Evolutionary conservation across 2,329 filamentous ascomycete genomes (phyloP).

Genomic region (Hymenoscyphus scutula): DNA sequence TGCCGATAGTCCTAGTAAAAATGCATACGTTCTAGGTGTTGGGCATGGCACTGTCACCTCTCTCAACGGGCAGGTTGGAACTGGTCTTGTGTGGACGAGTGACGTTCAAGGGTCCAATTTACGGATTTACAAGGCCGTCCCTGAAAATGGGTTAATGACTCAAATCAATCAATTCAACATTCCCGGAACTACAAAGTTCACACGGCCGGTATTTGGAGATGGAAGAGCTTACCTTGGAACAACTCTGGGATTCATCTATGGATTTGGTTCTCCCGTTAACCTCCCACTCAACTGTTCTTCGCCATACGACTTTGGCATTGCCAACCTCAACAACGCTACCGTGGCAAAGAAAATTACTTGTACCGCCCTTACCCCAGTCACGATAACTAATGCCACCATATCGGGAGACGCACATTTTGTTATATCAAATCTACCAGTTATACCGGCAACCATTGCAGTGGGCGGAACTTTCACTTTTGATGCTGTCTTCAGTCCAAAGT

Average conservation of each 20-base stretch:
- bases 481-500: constrained; percentile 45
- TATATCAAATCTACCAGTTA: constrained; percentile 33
- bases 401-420: constrained; percentile 41
- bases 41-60: constrained; percentile 57
- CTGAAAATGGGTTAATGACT: constrained; percentile 45
- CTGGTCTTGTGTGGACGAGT: constrained; percentile 55
- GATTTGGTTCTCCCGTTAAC: constrained; percentile 55
- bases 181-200: constrained; percentile 54
- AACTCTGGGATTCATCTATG: constrained; percentile 50
- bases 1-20: constrained; percentile 47
- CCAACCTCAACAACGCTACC: constrained; percentile 41
- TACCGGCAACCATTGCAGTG: constrained; percentile 37
- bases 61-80: constrained; percentile 51
- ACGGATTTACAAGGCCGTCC: constrained; percentile 52
- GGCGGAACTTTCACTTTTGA: constrained; percentile 45
- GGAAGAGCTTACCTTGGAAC: constrained; percentile 55
- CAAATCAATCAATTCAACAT: constrained; percentile 52
- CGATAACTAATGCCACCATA: constrained; percentile 42
- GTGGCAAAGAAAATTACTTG: constrained; percentile 44
- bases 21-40: constrained; percentile 53
- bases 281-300: constrained; percentile 53
- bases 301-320: constrained; percentile 46
- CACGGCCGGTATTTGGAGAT: constrained; percentile 56
- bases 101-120: constrained; percentile 54
- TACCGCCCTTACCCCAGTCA: constrained; percentile 45